Conservation (phyloP, 306 rosid genomes). For the Ammopiptanthus mongolicus region DNA sequence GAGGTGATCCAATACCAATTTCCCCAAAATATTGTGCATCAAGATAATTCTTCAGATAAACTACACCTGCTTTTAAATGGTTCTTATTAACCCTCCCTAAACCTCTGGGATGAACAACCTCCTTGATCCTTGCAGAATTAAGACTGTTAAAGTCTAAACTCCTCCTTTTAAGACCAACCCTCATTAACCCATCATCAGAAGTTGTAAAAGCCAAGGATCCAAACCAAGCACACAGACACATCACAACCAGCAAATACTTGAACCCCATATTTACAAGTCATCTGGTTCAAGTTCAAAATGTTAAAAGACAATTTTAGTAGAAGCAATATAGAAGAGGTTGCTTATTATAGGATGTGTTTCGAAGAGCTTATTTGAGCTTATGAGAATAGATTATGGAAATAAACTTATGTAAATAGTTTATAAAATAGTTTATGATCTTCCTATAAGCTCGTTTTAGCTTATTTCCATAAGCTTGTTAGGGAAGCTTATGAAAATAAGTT, state of each 20-base stretch:
- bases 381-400: too few relatives aligned
- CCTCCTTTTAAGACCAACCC: conserved; percentile 32
- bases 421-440: too few relatives aligned
- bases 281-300: conserved; percentile 27
- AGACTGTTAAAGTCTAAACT: conserved; percentile 25
- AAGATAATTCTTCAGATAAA: conserved; percentile 57
- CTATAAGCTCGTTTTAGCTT: too few relatives aligned
- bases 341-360: too few relatives aligned
- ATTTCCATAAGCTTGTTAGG: too few relatives aligned
- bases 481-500: too few relatives aligned
- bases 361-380: too few relatives aligned
- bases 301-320: not conserved
- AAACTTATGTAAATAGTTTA: too few relatives aligned
- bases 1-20: conserved; percentile 72
- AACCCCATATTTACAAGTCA: conserved; percentile 26
- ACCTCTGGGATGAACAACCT: not conserved
- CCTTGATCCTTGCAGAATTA: conserved; percentile 31
- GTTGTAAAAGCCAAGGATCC: conserved; percentile 37
- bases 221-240: conserved; percentile 23
- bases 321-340: not conserved
- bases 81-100: not conserved
- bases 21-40: conserved; percentile 73
- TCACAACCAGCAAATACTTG: conserved; percentile 21
- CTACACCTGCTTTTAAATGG: not conserved
- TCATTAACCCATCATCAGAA: conserved; percentile 33